A percentile compares a stretch with the other conserved stretches of the same genome.
Evolutionary conservation across 306 rosid genomes (phyloP).

Genomic region (Myrica gale): DNA sequence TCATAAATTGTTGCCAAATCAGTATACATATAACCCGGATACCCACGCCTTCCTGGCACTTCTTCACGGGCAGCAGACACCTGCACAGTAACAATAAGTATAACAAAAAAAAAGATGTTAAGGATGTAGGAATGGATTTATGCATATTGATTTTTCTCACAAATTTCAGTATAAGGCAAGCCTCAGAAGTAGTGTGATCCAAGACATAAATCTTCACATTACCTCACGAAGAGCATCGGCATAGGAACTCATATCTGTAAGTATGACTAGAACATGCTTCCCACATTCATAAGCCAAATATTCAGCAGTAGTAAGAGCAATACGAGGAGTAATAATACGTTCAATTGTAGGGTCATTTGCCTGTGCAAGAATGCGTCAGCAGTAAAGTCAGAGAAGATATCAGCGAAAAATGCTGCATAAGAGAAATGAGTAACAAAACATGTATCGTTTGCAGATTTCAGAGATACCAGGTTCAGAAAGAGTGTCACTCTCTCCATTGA

Average conservation of each 20-base stretch:
- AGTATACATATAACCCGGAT: constrained; percentile 98
- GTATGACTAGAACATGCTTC: constrained; percentile 98
- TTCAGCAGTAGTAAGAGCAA: constrained; percentile 99
- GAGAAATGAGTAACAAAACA: constrained; percentile 8
- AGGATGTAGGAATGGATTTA: constrained; percentile 11
- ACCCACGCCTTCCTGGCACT: constrained; percentile 99
- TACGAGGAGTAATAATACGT: constrained; percentile 99
- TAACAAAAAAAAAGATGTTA: constrained; percentile 4
- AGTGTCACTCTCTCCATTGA: constrained; percentile 99
- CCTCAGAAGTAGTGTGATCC: too few relatives aligned
- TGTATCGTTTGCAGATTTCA: constrained; percentile 10
- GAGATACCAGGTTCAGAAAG: constrained; percentile 87
- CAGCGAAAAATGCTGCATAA: constrained; percentile 7
- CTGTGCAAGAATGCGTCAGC: constrained; percentile 46
- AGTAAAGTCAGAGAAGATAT: constrained; percentile 1
- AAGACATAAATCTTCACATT: constrained; percentile 19
- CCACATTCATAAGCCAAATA: constrained; percentile 99
- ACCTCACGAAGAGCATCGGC: constrained; percentile 99
- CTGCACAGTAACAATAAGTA: constrained; percentile 40
- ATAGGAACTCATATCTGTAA: constrained; percentile 99
- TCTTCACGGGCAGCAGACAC: constrained; percentile 99
- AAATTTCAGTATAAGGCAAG: not conserved
- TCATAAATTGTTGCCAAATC: constrained; percentile 99
- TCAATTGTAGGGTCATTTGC: constrained; percentile 99
- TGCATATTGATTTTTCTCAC: not conserved